Percentiles rank a stretch among this genome's conserved stretches.
Conservation (phyloP, 352 stramenopile genomes). For the Pythium rishiriense region DNA sequence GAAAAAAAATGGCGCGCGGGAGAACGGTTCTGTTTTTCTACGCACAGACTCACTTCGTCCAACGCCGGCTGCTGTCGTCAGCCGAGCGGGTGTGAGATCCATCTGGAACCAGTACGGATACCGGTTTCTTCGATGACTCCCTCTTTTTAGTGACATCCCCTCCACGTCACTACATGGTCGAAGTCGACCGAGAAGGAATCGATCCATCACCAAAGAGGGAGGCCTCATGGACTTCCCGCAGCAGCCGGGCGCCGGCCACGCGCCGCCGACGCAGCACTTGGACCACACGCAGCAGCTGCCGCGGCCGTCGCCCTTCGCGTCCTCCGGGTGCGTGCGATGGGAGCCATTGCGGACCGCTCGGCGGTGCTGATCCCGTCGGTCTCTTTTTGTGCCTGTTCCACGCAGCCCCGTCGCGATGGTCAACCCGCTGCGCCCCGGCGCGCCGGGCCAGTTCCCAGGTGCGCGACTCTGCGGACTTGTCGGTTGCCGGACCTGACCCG, state of each 20-base stretch:
- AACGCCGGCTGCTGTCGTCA: constrained; percentile 12
- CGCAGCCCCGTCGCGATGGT: constrained; percentile 36
- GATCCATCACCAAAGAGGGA: background rate
- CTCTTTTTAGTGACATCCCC: background rate
- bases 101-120: background rate
- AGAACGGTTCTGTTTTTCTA: constrained; percentile 10
- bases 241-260: constrained; percentile 11
- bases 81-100: background rate
- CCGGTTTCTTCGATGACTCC: background rate
- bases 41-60: constrained; percentile 11
- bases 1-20: background rate
- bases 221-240: background rate
- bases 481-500: background rate
- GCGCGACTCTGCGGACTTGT: background rate
- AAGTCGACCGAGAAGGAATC: background rate
- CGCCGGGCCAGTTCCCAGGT: constrained; percentile 33
- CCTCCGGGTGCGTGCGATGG: constrained; percentile 11
- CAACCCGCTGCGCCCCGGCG: constrained; percentile 30
- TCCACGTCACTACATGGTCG: background rate
- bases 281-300: constrained; percentile 1
- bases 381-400: background rate
- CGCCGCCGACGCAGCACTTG: constrained; percentile 6
- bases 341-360: no score
- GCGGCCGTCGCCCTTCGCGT: constrained; percentile 20
- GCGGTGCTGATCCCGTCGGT: background rate